These are phyloP conservation scores for Borovskyia barvae DNA, from an alignment of 208 protist species.

Conservation along the genomic window DNA sequence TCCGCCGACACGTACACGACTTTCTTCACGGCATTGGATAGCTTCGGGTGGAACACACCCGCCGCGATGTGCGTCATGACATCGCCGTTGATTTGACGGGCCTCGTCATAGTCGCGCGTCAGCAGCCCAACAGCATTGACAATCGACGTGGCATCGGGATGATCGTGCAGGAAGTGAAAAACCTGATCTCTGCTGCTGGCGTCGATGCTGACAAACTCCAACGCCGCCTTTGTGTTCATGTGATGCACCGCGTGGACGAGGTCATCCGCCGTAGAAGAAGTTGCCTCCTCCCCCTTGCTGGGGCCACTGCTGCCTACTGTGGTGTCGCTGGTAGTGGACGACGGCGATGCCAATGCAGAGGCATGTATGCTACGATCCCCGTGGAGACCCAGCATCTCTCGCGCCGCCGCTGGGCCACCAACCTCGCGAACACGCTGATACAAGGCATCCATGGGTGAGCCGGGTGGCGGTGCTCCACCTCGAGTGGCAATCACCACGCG, in stretches of 20 bases:
- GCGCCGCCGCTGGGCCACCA: slow-evolving; percentile 36
- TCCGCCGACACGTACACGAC: slow-evolving; percentile 80
- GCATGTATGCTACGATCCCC: not conserved
- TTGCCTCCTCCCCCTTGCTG: too few relatives aligned
- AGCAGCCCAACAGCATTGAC: slow-evolving; percentile 70
- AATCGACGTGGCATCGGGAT: slow-evolving; percentile 69
- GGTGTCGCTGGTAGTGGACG: not conserved
- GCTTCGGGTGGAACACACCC: slow-evolving; percentile 54
- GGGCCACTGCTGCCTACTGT: not conserved
- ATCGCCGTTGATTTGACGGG: slow-evolving; percentile 68
- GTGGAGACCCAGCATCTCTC: slow-evolving; percentile 14
- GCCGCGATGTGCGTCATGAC: slow-evolving; percentile 80
- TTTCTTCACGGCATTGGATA: slow-evolving; percentile 33
- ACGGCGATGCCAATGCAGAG: not conserved
- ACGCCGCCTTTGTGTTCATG: slow-evolving; percentile 17
- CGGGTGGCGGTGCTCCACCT: slow-evolving; percentile 36
- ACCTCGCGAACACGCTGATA: slow-evolving; percentile 32
- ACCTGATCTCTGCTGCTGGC: slow-evolving; percentile 61
- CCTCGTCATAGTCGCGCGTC: slow-evolving; percentile 62
- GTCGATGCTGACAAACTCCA: slow-evolving; percentile 81
- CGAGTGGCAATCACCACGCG: slow-evolving; percentile 67
- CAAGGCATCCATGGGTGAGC: slow-evolving; percentile 41
- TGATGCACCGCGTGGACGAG: slow-evolving; percentile 19
- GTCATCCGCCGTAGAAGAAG: slow-evolving; percentile 22
- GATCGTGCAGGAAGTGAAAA: slow-evolving; percentile 69